phyloP scores from a whole-genome alignment of 2,329 filamentous ascomycete species.

The Periconia sp. region DNA sequence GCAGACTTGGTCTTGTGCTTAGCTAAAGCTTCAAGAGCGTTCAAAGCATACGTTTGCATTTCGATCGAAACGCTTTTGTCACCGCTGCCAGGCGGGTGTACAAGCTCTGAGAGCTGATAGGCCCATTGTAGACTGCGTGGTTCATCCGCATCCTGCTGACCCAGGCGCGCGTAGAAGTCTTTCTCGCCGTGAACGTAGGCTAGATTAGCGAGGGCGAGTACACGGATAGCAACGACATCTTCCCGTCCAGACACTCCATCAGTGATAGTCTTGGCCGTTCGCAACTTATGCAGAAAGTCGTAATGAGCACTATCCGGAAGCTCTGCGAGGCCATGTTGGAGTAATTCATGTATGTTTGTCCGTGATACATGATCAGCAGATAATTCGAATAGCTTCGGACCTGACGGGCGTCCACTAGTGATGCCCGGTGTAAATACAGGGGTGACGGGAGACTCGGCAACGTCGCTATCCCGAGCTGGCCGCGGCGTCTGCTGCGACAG shows the following conservation, averaged over 20 bases:
- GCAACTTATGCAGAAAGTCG: constrained; percentile 82
- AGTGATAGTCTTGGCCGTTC: constrained; percentile 80
- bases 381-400: constrained; percentile 63
- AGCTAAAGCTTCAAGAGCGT: constrained; percentile 83
- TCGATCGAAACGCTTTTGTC: constrained; percentile 72
- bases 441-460: constrained; percentile 59
- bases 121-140: constrained; percentile 86
- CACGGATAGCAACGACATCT: constrained; percentile 77
- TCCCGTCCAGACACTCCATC: constrained; percentile 71
- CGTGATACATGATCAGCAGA: constrained; percentile 55
- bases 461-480: constrained; percentile 53
- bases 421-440: constrained; percentile 46
- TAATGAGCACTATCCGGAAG: constrained; percentile 78
- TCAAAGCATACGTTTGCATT: constrained; percentile 82
- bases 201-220: constrained; percentile 88
- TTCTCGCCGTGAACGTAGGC: constrained; percentile 86
- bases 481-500: constrained; percentile 59
- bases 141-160: constrained; percentile 88
- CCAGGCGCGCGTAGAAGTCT: constrained; percentile 83
- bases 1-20: constrained; percentile 76
- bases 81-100: constrained; percentile 79
- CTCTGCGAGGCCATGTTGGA: constrained; percentile 56
- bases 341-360: constrained; percentile 49
- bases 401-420: constrained; percentile 27
- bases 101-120: constrained; percentile 89